phyloP scores from a whole-genome alignment of 305 asterid species.

The Solanum hybrid region DNA sequence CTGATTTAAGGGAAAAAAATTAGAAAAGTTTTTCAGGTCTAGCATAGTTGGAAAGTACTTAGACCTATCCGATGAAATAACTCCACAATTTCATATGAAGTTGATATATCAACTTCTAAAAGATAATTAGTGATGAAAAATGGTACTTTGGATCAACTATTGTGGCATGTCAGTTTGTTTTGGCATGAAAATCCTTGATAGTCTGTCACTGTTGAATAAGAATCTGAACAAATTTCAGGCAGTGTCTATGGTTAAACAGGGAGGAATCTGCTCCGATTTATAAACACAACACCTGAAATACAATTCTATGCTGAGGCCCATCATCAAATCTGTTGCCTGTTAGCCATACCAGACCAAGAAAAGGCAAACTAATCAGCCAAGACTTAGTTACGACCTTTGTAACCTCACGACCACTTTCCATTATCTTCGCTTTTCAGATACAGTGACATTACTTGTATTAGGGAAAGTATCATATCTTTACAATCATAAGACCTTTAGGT shows the following conservation, averaged over 20 bases:
- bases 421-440: not conserved
- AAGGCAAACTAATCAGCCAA: not conserved
- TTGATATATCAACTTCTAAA: too few relatives aligned
- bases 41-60: too few relatives aligned
- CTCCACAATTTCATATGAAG: too few relatives aligned
- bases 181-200: not conserved
- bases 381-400: not conserved
- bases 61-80: too few relatives aligned
- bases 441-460: not conserved
- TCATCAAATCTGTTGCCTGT: not conserved
- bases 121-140: too few relatives aligned
- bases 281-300: not conserved
- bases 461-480: not conserved
- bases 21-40: too few relatives aligned
- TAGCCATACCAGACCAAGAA: not conserved
- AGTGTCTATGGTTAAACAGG: not conserved
- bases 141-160: too few relatives aligned
- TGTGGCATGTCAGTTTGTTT: too few relatives aligned
- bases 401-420: not conserved
- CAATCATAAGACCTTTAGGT: not conserved
- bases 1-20: too few relatives aligned
- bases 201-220: not conserved
- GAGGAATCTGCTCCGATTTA: not conserved
- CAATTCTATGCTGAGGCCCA: not conserved
- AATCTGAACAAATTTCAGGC: not conserved